These are phyloP conservation scores for Tylopilus cervinicoccineus DNA, from an alignment of 768 basidiomycete species.

Conservation along the genomic window DNA sequence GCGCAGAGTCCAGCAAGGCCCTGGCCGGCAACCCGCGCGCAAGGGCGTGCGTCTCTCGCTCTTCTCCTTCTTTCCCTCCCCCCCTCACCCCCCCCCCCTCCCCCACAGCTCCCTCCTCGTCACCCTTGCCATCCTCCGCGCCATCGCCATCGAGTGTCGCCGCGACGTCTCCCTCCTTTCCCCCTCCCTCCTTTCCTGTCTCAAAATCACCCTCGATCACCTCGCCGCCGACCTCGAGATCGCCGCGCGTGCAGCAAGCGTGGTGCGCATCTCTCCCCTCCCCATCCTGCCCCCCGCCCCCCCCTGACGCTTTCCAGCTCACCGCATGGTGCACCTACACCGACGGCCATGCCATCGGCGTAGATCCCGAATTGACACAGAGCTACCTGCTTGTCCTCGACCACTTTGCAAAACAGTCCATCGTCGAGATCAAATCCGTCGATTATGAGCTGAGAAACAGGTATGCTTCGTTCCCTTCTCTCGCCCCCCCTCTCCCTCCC, in stretches of 20 bases:
- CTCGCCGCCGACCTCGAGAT: constrained; percentile 70
- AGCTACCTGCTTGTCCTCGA: constrained; percentile 67
- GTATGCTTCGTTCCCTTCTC: constrained; percentile 34
- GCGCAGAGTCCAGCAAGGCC: constrained; percentile 61
- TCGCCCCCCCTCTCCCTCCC: not conserved
- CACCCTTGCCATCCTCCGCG: constrained; percentile 75
- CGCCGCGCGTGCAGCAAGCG: constrained; percentile 69
- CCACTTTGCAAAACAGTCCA: constrained; percentile 62
- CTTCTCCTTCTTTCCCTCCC: not conserved
- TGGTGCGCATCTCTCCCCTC: constrained; percentile 47
- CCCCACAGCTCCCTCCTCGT: constrained; percentile 66
- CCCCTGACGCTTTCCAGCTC: constrained; percentile 47
- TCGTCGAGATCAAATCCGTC: constrained; percentile 38
- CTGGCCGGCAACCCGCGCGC: constrained; percentile 67
- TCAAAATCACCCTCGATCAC: constrained; percentile 52
- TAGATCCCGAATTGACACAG: constrained; percentile 64
- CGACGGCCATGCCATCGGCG: constrained; percentile 77
- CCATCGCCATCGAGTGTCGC: constrained; percentile 83
- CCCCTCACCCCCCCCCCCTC: not conserved
- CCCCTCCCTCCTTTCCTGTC: constrained; percentile 59
- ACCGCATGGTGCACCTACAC: constrained; percentile 92
- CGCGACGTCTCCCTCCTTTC: constrained; percentile 77
- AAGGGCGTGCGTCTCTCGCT: constrained; percentile 65
- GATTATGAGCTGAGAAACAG: constrained; percentile 77
- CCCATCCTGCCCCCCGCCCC: not conserved